Conservation (phyloP, 73 alveolate species). For the Effrenium voratum region DNA sequence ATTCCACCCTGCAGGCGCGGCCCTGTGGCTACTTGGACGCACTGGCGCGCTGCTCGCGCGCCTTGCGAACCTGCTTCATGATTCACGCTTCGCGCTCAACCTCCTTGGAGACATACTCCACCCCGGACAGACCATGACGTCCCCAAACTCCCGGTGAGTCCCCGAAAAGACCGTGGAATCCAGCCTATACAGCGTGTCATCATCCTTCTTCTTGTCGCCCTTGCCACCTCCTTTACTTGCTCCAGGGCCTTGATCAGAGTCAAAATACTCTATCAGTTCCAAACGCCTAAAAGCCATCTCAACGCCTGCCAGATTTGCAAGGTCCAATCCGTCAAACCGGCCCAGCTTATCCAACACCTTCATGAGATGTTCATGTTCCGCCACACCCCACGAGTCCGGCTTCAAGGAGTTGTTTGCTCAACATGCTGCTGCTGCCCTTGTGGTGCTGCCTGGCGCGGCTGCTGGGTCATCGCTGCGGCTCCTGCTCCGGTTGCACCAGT, state of each 20-base stretch:
- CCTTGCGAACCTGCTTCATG: constrained; percentile 1
- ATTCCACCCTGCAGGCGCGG: not conserved
- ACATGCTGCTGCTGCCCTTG: no score
- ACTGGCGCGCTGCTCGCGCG: not conserved
- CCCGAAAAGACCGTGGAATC: not conserved
- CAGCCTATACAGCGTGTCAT: not conserved
- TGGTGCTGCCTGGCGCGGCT: no score
- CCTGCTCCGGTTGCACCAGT: no score
- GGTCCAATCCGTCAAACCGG: not conserved
- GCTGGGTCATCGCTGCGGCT: no score
- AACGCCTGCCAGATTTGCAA: not conserved
- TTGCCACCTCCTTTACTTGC: not conserved
- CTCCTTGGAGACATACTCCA: not conserved
- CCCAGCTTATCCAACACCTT: not conserved
- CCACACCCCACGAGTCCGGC: not conserved
- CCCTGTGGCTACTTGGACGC: not conserved
- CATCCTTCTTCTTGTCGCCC: not conserved
- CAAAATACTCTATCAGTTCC: not conserved
- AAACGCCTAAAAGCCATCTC: not conserved
- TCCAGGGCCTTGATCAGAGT: not conserved
- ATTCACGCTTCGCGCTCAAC: not conserved
- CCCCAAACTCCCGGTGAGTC: not conserved
- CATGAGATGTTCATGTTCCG: not conserved
- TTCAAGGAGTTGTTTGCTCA: not conserved
- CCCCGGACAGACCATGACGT: not conserved